A percentile compares a stretch with the other conserved stretches of the same genome.
Evolutionary conservation across 129 eudicot species (phyloP).

Genomic region (Solidago caesia): DNA sequence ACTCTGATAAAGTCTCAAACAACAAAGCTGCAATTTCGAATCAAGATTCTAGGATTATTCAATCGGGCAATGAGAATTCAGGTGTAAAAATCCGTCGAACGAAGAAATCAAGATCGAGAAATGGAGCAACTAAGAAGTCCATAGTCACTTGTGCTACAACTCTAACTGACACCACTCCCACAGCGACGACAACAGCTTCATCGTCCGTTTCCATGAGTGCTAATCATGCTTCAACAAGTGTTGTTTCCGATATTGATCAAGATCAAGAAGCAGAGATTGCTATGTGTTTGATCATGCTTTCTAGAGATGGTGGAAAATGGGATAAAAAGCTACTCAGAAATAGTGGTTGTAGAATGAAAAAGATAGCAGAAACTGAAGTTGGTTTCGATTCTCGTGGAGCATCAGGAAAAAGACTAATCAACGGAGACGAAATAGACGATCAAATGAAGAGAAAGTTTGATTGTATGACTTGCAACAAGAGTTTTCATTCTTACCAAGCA

Average conservation of each 20-base stretch:
- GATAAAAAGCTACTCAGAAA: constrained; percentile 24
- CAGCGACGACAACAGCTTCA: constrained; percentile 37
- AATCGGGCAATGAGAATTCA: constrained; percentile 34
- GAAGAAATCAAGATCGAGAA: constrained; percentile 51
- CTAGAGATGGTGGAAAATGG: constrained; percentile 55
- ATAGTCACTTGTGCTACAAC: constrained; percentile 13
- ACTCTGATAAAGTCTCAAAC: constrained; percentile 51
- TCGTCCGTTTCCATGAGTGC: constrained; percentile 41
- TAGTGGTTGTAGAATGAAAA: constrained; percentile 16
- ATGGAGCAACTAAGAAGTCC: constrained; percentile 41
- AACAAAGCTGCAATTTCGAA: constrained; percentile 28
- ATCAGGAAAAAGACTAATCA: constrained; percentile 26
- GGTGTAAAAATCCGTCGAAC: constrained; percentile 20
- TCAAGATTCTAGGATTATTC: constrained; percentile 46
- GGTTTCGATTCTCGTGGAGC: constrained; percentile 17
- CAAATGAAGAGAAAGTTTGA: constrained; percentile 49
- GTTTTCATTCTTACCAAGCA: constrained; percentile 84
- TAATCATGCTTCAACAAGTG: constrained; percentile 50
- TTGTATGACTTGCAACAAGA: constrained; percentile 75
- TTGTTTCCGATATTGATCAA: constrained; percentile 58
- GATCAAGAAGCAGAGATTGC: constrained; percentile 78
- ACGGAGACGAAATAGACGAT: constrained; percentile 23
- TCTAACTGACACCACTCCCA: not conserved
- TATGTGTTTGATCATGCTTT: constrained; percentile 79
- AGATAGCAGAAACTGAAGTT: constrained; percentile 12